These are phyloP conservation scores for Astrothelium macrocarpum DNA, from an alignment of 495 filamentous ascomycete genomes.

Conservation along the genomic window DNA sequence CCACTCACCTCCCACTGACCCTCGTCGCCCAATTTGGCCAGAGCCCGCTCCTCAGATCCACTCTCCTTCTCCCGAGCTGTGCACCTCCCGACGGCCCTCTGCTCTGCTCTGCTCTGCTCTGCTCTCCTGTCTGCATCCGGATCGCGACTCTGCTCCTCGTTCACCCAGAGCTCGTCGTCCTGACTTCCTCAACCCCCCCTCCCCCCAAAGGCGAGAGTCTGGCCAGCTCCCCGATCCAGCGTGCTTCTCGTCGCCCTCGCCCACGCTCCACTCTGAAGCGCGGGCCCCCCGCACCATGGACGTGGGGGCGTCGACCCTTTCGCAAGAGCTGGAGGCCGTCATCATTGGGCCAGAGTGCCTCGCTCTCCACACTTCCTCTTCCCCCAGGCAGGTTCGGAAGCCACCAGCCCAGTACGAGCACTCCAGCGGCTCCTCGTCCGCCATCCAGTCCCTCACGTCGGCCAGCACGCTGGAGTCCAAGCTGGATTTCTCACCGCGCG, in stretches of 20 bases:
- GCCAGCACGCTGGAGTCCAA: constrained; percentile 35
- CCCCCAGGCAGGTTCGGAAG: constrained; percentile 22
- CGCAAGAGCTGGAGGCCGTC: constrained; percentile 2
- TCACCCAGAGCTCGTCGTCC: too few relatives aligned
- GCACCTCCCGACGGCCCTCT: neutral
- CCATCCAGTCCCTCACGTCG: constrained; percentile 28
- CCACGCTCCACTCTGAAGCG: neutral
- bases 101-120: neutral
- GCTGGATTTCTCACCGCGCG: constrained; percentile 45
- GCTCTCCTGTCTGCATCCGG: too few relatives aligned
- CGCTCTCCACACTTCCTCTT: constrained; percentile 23
- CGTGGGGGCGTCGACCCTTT: constrained; percentile 5
- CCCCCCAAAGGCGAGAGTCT: too few relatives aligned
- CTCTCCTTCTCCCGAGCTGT: neutral
- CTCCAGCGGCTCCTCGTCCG: constrained; percentile 26
- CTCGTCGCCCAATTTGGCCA: constrained; percentile 3
- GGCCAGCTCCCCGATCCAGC: neutral
- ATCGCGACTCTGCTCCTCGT: too few relatives aligned
- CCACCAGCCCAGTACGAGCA: constrained; percentile 24
- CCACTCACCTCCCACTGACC: neutral
- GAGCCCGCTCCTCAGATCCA: neutral
- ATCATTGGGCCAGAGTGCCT: neutral
- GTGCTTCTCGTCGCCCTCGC: neutral
- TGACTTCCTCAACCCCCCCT: too few relatives aligned
- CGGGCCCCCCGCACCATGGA: constrained; percentile 6